Percentiles rank a stretch among this genome's conserved stretches.
These are phyloP conservation scores for Maudiozyma saulgeensis DNA, from an alignment of 805 yeast genomes.

Conservation along the genomic window DNA sequence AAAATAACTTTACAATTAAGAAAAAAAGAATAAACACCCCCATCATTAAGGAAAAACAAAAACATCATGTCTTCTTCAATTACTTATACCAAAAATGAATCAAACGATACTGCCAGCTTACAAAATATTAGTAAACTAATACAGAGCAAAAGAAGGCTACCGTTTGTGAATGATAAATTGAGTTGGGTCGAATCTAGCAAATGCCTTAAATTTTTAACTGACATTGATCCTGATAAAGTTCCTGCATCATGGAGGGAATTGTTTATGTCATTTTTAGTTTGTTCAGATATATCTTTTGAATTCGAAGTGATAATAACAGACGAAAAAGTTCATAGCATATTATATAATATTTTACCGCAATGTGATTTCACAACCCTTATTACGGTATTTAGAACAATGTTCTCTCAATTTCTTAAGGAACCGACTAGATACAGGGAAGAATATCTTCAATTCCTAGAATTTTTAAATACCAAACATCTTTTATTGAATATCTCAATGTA, in stretches of 20 bases:
- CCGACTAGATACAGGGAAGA: slow-evolving; percentile 5
- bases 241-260: neutral
- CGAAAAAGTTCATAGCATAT: slow-evolving; percentile 5
- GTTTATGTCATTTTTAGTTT: slow-evolving; percentile 7
- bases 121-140: slow-evolving; percentile 1
- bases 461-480: slow-evolving; percentile 1
- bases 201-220: neutral
- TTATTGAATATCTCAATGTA: slow-evolving; percentile 4
- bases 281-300: slow-evolving; percentile 9
- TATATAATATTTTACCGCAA: slow-evolving; percentile 7
- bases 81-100: neutral
- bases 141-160: neutral
- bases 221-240: neutral
- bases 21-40: too few relatives aligned
- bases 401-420: slow-evolving; percentile 6
- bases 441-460: slow-evolving; percentile 6
- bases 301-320: slow-evolving; percentile 6
- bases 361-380: slow-evolving; percentile 7
- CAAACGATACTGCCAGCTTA: neutral
- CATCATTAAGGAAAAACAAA: too few relatives aligned
- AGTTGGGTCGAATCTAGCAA: slow-evolving; percentile 1
- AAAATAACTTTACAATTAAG: too few relatives aligned
- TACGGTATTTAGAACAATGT: slow-evolving; percentile 6
- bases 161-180: slow-evolving; percentile 2
- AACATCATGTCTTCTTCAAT: neutral